Percentiles rank a stretch among this genome's conserved stretches.
These are phyloP conservation scores for Rhizoctonia solani DNA, from an alignment of 1,284 basidiomycete species.

Conservation along the genomic window DNA sequence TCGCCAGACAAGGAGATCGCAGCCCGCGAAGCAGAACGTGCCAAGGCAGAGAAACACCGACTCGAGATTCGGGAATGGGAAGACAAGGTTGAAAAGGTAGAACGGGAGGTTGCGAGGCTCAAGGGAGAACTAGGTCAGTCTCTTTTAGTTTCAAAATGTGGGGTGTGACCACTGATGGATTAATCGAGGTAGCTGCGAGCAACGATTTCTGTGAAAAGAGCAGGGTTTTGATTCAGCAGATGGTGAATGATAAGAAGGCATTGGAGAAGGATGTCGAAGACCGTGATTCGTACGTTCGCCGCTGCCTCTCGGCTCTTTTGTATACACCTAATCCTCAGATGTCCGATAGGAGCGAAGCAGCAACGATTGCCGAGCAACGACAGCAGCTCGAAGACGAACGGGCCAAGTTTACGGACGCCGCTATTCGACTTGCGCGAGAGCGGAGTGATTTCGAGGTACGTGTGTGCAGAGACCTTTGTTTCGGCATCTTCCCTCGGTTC, in stretches of 20 bases:
- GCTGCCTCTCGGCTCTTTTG: not conserved
- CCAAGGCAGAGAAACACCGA: conserved; percentile 28
- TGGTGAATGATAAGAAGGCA: conserved; percentile 16
- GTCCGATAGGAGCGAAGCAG: conserved; percentile 50
- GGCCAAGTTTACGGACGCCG: conserved; percentile 64
- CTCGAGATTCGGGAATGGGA: conserved; percentile 35
- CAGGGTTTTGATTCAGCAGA: conserved; percentile 18
- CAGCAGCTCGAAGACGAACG: conserved; percentile 69
- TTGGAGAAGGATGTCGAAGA: conserved; percentile 14
- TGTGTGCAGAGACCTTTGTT: not conserved
- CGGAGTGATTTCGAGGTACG: conserved; percentile 68
- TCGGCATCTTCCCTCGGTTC: not conserved
- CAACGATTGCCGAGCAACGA: conserved; percentile 40
- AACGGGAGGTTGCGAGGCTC: conserved; percentile 42
- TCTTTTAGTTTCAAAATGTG: too few relatives aligned
- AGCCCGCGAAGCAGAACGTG: conserved; percentile 53
- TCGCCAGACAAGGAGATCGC: conserved; percentile 46
- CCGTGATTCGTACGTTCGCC: not conserved
- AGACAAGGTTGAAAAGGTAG: conserved; percentile 36
- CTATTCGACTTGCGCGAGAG: conserved; percentile 66
- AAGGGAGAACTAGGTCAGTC: conserved; percentile 39
- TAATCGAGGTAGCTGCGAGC: conserved; percentile 5
- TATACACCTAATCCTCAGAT: not conserved
- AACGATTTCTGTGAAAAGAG: conserved; percentile 26
- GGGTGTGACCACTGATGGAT: not conserved